Evolutionary conservation across 352 stramenopile species (phyloP).

Genomic region (Pythium utonaiense): DNA sequence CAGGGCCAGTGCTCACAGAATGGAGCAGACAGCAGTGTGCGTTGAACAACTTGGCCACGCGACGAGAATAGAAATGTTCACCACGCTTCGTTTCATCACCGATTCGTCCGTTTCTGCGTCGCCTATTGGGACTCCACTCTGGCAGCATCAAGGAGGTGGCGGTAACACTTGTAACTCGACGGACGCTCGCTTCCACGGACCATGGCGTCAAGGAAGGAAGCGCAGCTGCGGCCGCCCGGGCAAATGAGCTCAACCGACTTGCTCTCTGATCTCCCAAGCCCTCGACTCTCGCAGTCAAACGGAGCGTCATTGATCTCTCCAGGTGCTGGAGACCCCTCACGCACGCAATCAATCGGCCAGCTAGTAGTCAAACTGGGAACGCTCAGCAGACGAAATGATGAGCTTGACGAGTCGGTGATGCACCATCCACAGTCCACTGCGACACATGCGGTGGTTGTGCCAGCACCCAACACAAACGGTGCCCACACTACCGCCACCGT

Average conservation of each 20-base stretch:
- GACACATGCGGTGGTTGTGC: neutral
- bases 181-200: neutral
- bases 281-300: neutral
- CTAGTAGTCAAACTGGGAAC: constrained; percentile 3
- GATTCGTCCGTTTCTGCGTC: neutral
- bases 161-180: neutral
- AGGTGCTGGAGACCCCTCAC: neutral
- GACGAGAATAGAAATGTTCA: neutral
- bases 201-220: constrained; percentile 3
- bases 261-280: neutral
- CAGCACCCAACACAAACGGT: neutral
- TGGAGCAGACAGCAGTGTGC: neutral
- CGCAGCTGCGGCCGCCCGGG: constrained; percentile 11
- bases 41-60: neutral
- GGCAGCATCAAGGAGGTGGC: neutral
- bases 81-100: neutral
- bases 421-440: neutral
- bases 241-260: constrained; percentile 20
- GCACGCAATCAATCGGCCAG: constrained; percentile 15
- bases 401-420: neutral
- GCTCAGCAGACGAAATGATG: neutral
- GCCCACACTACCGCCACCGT: neutral
- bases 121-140: neutral
- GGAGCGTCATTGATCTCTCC: neutral
- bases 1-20: neutral